These are phyloP conservation scores for Intubia oerlemansii DNA, from an alignment of 2,329 filamentous ascomycete species.

Conservation along the genomic window DNA sequence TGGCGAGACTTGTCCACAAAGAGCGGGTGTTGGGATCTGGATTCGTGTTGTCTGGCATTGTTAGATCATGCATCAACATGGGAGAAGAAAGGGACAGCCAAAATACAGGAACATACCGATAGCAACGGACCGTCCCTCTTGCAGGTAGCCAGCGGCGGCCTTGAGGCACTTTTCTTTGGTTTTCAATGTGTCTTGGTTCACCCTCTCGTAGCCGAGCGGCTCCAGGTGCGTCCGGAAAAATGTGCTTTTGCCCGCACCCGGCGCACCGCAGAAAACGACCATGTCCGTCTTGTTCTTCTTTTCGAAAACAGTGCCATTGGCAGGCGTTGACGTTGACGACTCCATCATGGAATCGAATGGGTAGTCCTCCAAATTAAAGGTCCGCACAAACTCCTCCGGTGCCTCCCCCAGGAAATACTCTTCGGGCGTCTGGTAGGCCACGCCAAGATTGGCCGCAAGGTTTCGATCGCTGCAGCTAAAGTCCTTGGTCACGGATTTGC, in stretches of 20 bases:
- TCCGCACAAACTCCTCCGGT: conserved; percentile 41
- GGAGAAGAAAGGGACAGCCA: no score
- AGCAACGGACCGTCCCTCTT: conserved; percentile 45
- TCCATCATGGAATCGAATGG: conserved; percentile 16
- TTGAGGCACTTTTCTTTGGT: conserved; percentile 48
- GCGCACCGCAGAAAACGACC: conserved; percentile 71
- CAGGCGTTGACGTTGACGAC: conserved; percentile 1
- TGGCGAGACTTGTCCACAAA: conserved; percentile 60
- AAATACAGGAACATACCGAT: conserved; percentile 32
- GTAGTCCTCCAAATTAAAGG: conserved; percentile 49
- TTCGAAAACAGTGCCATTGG: no score
- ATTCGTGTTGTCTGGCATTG: conserved; percentile 72
- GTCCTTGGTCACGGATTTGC: conserved; percentile 32
- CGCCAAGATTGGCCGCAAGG: conserved; percentile 66
- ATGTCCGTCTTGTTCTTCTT: conserved; percentile 51
- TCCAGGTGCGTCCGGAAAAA: conserved; percentile 66
- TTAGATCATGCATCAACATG: no score
- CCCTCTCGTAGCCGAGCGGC: conserved; percentile 57
- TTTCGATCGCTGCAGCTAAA: conserved; percentile 52
- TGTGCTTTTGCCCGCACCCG: conserved; percentile 78
- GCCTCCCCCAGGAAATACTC: conserved; percentile 64
- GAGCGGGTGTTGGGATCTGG: conserved; percentile 54
- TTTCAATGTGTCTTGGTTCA: conserved; percentile 84
- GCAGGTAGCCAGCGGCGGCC: conserved; percentile 43
- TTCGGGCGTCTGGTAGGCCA: conserved; percentile 70